Evolutionary conservation across 768 basidiomycete genomes (phyloP), one percentile per base, ranked within the genome.

Genomic region (Gyrodon lividus): DNA sequence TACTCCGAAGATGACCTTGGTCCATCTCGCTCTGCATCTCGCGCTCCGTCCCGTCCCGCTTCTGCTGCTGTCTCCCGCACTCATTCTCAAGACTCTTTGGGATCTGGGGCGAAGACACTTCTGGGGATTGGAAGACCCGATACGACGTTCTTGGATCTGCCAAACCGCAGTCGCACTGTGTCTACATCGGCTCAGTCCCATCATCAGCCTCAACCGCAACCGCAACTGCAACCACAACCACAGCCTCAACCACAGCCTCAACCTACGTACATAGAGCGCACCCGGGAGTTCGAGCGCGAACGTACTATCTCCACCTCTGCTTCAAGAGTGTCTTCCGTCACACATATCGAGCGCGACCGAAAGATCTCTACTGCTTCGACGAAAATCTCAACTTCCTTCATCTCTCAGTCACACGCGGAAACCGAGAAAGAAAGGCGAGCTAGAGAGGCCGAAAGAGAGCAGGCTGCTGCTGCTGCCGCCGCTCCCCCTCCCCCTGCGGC

Each of bases 1-100:
- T 81, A 77, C 50, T 81, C 83, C 0, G 87, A 88, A 64, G 87
- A 89, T 50, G 86, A 88, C 51, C 67, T 64, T 50, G 67, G 64
- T 5, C 59, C 66, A 6, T 70, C 67, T 53, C 54, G 61, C 48
- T 17, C 70, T 10, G 55, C 65, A 52, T 72, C 67, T 48, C 66
- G 67, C 7, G 65, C 64, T 4, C 72, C 76, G 0, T 72, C 77
- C 41, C 72, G 73, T 35, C 72, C 75, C 7, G 71, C 76, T 2
- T 73, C 77, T 50, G 74, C 77, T 37, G 73, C 81, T 3, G 67
- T 73, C 10, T 86, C 85, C 8, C 75, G 81, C 7, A 72, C 79
- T 4, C 78, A 76, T 17, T 84, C 83, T 24, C 79, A 76, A 28
- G 78, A 73, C 52, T 66, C 70, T 22, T 2, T 61, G n/a, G 60